phyloP scores from a whole-genome alignment of 2,329 filamentous ascomycete genomes.

The Fusarium napiforme region DNA sequence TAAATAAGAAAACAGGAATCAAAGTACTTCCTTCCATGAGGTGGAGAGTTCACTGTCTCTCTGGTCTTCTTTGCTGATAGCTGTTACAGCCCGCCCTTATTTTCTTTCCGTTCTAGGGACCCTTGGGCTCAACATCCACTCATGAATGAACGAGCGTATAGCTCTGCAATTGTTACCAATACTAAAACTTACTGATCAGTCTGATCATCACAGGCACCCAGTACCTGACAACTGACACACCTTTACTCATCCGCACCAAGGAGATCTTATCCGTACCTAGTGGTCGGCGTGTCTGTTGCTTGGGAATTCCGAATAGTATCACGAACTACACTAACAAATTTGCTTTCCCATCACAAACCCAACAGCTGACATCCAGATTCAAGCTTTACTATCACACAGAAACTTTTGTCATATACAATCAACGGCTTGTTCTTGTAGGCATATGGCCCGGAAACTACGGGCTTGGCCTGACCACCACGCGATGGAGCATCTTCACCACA shows the following conservation, averaged over 20 bases:
- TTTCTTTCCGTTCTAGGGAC: background rate
- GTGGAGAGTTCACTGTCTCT: background rate
- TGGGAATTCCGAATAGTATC: conserved; percentile 3
- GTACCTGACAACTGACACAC: too few species aligned
- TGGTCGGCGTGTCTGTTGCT: background rate
- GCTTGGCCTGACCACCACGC: conserved; percentile 2
- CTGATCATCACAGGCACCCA: background rate
- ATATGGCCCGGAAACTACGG: background rate
- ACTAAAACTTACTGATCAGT: background rate
- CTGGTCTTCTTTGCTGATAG: background rate
- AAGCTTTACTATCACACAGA: background rate
- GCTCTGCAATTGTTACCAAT: background rate
- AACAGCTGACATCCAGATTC: background rate
- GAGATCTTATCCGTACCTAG: background rate
- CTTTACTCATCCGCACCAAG: too few species aligned
- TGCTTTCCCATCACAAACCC: background rate
- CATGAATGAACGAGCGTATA: background rate
- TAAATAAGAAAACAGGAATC: background rate
- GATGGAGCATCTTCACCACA: conserved; percentile 5
- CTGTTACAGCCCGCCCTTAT: background rate
- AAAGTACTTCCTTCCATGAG: background rate
- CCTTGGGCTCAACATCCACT: background rate
- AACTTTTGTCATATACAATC: background rate
- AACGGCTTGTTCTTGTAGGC: background rate
- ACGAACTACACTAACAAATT: background rate